Evolutionary conservation across 805 yeast genomes (phyloP), one percentile per base, ranked within the genome.

Genomic region (Candida silvatica): DNA sequence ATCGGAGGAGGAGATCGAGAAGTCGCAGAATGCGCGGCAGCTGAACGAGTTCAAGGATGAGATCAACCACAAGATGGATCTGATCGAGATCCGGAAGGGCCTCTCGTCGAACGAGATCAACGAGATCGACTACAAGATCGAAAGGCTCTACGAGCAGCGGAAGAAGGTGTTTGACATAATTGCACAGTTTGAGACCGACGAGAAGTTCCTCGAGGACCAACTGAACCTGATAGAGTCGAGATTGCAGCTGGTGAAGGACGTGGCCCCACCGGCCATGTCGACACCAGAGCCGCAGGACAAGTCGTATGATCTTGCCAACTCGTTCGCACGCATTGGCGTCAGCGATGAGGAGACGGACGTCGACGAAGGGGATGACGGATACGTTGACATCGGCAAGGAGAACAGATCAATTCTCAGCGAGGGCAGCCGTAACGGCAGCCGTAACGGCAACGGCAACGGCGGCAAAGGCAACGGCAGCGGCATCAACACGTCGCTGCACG

Each of bases 61-160:
- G 7, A 58, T 77, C 11, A 59, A 58, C 25, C 64, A 66, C 38
- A 65, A 61, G 34, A 54, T 79, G 43, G 80, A 75, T 38, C 53
- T 72, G 14, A 52, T 77, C 38, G 80, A 76, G 42, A 66, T 81
- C 18, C 69, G 81, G 34, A 79, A 81, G 51, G 75, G 77, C 16
- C 52, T 79, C 27, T 75, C 84, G 0, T 67, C 82, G 1, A 64
- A 64, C 45, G 88, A 81, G 47, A 74, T 81, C 22, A 57, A 62
- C 34, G 88, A 77, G 36, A 62, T 81, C 24, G 90, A 81, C 50
- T 50, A 49, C 25, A 69, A 75, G 44, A 69, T 81, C 27, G 62
- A 66, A 29, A 66, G 64, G 44, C 48, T 80, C 29, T 70, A 73
- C 37, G 43, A 56, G 15, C 60, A 67, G 59, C 62, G 88, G 32